Evolutionary conservation across 768 basidiomycete species (phyloP).

Genomic region (Podaxis sp.): DNA sequence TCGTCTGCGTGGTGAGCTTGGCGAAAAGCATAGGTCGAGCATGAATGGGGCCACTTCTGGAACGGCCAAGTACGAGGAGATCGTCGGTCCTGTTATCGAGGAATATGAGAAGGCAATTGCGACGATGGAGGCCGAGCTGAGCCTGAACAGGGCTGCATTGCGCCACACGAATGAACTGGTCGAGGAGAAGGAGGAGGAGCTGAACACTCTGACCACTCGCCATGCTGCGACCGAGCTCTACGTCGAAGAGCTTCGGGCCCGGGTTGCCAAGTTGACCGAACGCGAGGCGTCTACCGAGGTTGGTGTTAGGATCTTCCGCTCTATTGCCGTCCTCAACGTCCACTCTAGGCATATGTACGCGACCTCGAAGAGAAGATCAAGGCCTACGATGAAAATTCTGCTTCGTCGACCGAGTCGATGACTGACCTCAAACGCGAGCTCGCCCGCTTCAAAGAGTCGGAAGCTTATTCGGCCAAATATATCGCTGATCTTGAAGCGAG

Average conservation of each 20-base stretch:
- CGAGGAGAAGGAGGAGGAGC: slow-evolving; percentile 86
- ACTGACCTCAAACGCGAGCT: slow-evolving; percentile 86
- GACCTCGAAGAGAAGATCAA: slow-evolving; percentile 94
- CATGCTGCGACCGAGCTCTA: slow-evolving; percentile 83
- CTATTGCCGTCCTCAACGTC: slow-evolving; percentile 18
- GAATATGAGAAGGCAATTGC: slow-evolving; percentile 98
- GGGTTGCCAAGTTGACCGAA: slow-evolving; percentile 82
- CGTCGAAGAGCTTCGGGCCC: slow-evolving; percentile 78
- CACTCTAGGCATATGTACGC: slow-evolving; percentile 78
- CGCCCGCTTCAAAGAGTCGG: slow-evolving; percentile 70
- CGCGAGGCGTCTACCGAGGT: slow-evolving; percentile 93
- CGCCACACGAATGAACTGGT: slow-evolving; percentile 90
- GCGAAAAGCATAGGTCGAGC: slow-evolving; percentile 66
- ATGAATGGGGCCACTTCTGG: slow-evolving; percentile 62
- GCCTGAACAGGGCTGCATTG: slow-evolving; percentile 82
- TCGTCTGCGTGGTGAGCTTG: slow-evolving; percentile 73
- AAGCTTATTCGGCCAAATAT: slow-evolving; percentile 72
- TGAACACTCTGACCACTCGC: slow-evolving; percentile 62
- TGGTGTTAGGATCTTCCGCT: slow-evolving; percentile 22
- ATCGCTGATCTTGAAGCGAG: slow-evolving; percentile 86
- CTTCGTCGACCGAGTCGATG: slow-evolving; percentile 76
- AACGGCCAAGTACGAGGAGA: slow-evolving; percentile 84
- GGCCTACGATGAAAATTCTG: slow-evolving; percentile 74
- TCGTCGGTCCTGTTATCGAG: slow-evolving; percentile 96
- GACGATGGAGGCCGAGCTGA: slow-evolving; percentile 91